Conservation (phyloP, 495 filamentous ascomycete genomes). For the Clohesyomyces aquaticus region DNA sequence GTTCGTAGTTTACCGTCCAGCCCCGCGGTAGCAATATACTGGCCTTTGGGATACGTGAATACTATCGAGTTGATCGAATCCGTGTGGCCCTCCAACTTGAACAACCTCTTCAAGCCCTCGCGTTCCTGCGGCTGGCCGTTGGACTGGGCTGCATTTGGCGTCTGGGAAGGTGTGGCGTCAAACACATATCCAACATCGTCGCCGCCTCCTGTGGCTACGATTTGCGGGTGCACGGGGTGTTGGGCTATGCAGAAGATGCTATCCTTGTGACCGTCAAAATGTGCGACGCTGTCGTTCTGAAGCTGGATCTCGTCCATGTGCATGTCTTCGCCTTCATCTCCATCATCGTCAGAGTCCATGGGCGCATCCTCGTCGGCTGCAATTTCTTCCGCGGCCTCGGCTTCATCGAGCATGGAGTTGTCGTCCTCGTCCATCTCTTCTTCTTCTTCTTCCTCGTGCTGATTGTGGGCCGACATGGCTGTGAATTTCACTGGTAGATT, state of each 20-base stretch:
- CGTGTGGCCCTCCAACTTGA: slow-evolving; percentile 79
- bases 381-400: slow-evolving; percentile 50
- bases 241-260: slow-evolving; percentile 91
- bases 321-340: slow-evolving; percentile 48
- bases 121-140: slow-evolving; percentile 54
- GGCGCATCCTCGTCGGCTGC: slow-evolving; percentile 47
- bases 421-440: slow-evolving; percentile 43
- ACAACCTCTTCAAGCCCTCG: slow-evolving; percentile 62
- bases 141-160: slow-evolving; percentile 49
- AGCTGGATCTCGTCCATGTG: slow-evolving; percentile 66
- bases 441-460: slow-evolving; percentile 19
- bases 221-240: slow-evolving; percentile 76
- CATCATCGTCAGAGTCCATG: slow-evolving; percentile 66
- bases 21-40: slow-evolving; percentile 83
- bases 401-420: slow-evolving; percentile 48
- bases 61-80: slow-evolving; percentile 85
- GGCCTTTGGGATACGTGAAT: slow-evolving; percentile 81
- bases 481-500: too few species aligned
- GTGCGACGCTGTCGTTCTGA: slow-evolving; percentile 86
- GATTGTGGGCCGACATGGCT: slow-evolving; percentile 38
- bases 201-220: slow-evolving; percentile 84
- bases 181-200: slow-evolving; percentile 86
- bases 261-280: slow-evolving; percentile 87
- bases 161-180: slow-evolving; percentile 63
- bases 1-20: slow-evolving; percentile 69